Percentiles rank a stretch among this genome's conserved stretches.
Evolutionary conservation across 2,329 filamentous ascomycete genomes (phyloP).

Genomic region (Colletotrichum liriopes): DNA sequence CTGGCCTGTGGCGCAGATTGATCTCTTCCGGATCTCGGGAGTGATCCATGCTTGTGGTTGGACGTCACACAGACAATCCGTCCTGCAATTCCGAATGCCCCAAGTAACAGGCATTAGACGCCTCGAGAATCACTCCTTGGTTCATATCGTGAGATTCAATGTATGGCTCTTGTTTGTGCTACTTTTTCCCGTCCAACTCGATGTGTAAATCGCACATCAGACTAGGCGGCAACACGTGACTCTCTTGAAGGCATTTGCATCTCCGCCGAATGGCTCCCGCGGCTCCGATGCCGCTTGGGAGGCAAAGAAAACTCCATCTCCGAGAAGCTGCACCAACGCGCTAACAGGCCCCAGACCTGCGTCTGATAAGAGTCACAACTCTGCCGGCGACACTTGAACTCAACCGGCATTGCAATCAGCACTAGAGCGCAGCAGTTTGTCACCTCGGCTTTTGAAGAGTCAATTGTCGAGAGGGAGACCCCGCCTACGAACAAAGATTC

Average conservation of each 20-base stretch:
- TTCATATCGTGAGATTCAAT: not conserved
- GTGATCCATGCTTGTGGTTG: constrained; percentile 36
- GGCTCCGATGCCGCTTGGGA: constrained; percentile 43
- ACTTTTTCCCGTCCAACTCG: not conserved
- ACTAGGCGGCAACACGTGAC: constrained; percentile 32
- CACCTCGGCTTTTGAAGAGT: not conserved
- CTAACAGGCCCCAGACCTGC: constrained; percentile 18
- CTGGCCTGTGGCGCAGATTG: constrained; percentile 26
- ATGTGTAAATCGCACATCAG: not conserved
- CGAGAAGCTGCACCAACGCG: constrained; percentile 17
- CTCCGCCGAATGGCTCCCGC: constrained; percentile 14
- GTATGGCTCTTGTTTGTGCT: not conserved
- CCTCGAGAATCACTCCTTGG: not conserved
- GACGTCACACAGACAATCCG: constrained; percentile 23
- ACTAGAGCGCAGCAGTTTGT: not conserved
- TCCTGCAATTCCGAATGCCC: not conserved
- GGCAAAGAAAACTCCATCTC: constrained; percentile 36
- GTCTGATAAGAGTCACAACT: constrained; percentile 18
- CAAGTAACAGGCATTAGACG: not conserved
- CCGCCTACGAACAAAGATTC: not conserved
- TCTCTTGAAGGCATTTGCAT: constrained; percentile 7
- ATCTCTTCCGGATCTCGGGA: constrained; percentile 26
- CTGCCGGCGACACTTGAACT: not conserved
- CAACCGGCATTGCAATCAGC: not conserved
- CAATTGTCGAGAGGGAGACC: not conserved